Percentiles rank a stretch among this genome's conserved stretches.
These are phyloP conservation scores for Conringia planisiliqua DNA, from an alignment of 345 rosid genomes.

Conservation along the genomic window DNA sequence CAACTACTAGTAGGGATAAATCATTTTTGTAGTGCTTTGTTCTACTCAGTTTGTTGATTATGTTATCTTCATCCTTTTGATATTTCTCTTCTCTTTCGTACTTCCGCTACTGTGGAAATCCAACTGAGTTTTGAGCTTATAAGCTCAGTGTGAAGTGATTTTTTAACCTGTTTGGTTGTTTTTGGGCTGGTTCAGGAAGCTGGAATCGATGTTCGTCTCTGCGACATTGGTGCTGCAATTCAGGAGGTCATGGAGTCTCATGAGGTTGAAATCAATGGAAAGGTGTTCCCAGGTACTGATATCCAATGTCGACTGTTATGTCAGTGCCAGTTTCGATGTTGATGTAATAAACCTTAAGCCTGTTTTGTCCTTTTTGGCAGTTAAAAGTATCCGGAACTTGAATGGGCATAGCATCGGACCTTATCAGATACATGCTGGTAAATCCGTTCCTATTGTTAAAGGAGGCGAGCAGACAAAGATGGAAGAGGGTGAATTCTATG, in stretches of 20 bases:
- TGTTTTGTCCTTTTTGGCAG: slow-evolving; percentile 37
- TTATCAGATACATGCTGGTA: slow-evolving; percentile 93
- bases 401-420: slow-evolving; percentile 92
- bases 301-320: not conserved
- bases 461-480: slow-evolving; percentile 97
- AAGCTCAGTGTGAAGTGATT: too few species aligned
- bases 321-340: not conserved
- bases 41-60: not conserved
- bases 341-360: not conserved
- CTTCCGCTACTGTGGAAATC: not conserved
- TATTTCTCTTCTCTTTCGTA: not conserved
- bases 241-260: slow-evolving; percentile 98
- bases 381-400: slow-evolving; percentile 88
- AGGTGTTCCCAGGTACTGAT: slow-evolving; percentile 75
- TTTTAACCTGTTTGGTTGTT: not conserved
- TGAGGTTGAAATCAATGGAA: slow-evolving; percentile 97
- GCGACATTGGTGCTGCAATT: slow-evolving; percentile 97
- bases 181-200: slow-evolving; percentile 55
- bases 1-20: not conserved
- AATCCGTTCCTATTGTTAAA: slow-evolving; percentile 91
- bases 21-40: not conserved
- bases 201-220: slow-evolving; percentile 93
- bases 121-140: not conserved
- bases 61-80: not conserved
- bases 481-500: slow-evolving; percentile 98